Evolutionary conservation across 352 stramenopile species (phyloP).

Genomic region (Thalassiosira exigua): DNA sequence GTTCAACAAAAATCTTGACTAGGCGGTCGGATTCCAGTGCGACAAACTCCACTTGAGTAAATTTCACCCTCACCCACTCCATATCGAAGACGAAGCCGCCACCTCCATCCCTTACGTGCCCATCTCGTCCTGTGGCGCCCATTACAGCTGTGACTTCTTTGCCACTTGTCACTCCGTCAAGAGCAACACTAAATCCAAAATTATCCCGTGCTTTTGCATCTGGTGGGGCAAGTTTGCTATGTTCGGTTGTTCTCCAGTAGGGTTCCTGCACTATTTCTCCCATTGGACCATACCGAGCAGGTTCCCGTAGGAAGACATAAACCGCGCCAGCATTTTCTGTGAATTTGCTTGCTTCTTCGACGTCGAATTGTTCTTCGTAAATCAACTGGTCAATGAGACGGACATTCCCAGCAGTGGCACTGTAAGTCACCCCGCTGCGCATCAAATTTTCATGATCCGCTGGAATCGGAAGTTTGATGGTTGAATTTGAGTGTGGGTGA

Average conservation of each 20-base stretch:
- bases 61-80: conserved; percentile 83
- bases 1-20: conserved; percentile 74
- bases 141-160: conserved; percentile 82
- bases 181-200: conserved; percentile 89
- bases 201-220: conserved; percentile 71
- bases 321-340: conserved; percentile 65
- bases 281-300: conserved; percentile 31
- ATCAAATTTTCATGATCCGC: conserved; percentile 52
- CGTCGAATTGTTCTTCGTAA: conserved; percentile 30
- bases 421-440: conserved; percentile 48
- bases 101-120: conserved; percentile 87
- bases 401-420: conserved; percentile 54
- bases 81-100: conserved; percentile 91
- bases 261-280: conserved; percentile 33
- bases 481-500: conserved; percentile 59
- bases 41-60: conserved; percentile 86
- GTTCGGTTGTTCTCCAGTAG: conserved; percentile 69
- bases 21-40: conserved; percentile 86
- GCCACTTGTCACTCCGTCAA: conserved; percentile 64
- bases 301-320: conserved; percentile 74
- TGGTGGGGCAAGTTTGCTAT: conserved; percentile 69
- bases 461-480: conserved; percentile 38
- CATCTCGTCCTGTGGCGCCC: conserved; percentile 89
- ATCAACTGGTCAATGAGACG: conserved; percentile 59
- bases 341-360: conserved; percentile 47